Base-by-base conservation (phyloP, 1,284 basidiomycete species). In the Moesziomyces parantarcticus region DNA sequence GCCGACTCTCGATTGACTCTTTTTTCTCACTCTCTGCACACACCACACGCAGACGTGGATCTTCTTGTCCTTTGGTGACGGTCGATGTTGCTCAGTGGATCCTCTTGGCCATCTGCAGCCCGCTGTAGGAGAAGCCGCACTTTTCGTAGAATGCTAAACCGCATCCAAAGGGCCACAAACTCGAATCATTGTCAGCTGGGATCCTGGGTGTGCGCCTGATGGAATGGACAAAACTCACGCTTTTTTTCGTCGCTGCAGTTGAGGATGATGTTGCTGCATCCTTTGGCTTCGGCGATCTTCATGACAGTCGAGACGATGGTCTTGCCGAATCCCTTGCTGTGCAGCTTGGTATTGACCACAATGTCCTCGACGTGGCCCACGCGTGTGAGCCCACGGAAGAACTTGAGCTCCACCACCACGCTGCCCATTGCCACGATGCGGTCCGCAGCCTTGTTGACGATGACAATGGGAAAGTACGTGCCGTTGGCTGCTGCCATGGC, bases 321-420 rank as follows among this genome's bases (percentile, higher is more conserved):
- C 84, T 93, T 86, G 0, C 96, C 96, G 22, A 99, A 88, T 81
- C 92, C 92, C 85, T 91, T 92, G 50, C 96, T 95, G 86, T 96
- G 93, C 85, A 91, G 89, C 42, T 85, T 87, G 84, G 90, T 90
- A 85, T 92, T 90, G 9, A 98, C 94, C 1, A 93, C 94, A 73
- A 99, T 97, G 84, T 99, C 96, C 85, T 99, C 96, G 69, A 99
- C 95, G 82, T 99, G 96, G 0, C 93, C 96, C 9, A 94, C 92
- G 58, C 88, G 87, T 23, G 92, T 92, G 23, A 92, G 86, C 5
- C 88, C 89, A 25, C 94, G 88, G 26, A 94, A 86, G 87, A 98
- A 97, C 87, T 99, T 98, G 86, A 91, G 91, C 85, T 97, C 94
- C 65, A 96, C 84, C 80, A 98, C 89, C 48, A 97, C 86, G 13